Percentiles rank a stretch among this genome's conserved stretches.
Evolutionary conservation across 2,329 filamentous ascomycete species (phyloP).

Genomic region (Incumbomyces delicatus): DNA sequence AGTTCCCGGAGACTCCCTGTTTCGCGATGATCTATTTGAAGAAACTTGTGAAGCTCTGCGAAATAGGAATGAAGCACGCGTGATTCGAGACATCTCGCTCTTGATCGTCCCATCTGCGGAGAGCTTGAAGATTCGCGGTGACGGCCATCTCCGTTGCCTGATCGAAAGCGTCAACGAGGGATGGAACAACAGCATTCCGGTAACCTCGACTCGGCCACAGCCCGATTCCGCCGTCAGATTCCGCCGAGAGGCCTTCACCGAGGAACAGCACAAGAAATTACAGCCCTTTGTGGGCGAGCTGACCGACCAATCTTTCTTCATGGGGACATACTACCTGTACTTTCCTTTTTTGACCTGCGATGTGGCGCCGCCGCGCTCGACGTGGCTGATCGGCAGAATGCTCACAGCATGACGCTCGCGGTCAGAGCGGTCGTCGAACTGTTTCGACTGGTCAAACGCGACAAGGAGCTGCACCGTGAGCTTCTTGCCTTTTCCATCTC

Average conservation of each 20-base stretch:
- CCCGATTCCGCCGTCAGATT: conserved; percentile 28
- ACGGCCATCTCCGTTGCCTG: conserved; percentile 21
- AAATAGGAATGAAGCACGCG: no score
- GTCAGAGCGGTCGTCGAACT: conserved; percentile 26
- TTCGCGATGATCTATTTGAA: conserved; percentile 28
- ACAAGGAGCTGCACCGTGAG: conserved; percentile 30
- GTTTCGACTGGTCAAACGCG: conserved; percentile 20
- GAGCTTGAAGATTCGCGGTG: conserved; percentile 20
- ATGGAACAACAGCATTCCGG: conserved; percentile 24
- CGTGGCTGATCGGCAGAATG: conserved; percentile 24
- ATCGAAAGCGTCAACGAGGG: conserved; percentile 27
- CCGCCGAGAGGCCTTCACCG: conserved; percentile 31
- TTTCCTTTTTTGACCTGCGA: conserved; percentile 43
- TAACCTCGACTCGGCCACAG: conserved; percentile 24
- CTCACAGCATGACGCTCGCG: conserved; percentile 25
- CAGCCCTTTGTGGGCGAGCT: conserved; percentile 29
- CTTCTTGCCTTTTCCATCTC: conserved; percentile 38
- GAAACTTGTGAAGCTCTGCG: conserved; percentile 24
- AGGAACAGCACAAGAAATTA: conserved; percentile 35
- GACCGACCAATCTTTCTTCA: conserved; percentile 32
- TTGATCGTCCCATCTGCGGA: conserved; percentile 31
- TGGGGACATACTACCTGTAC: conserved; percentile 37
- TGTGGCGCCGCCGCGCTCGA: conserved; percentile 27
- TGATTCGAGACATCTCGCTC: conserved; percentile 26
- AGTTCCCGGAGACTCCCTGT: conserved; percentile 21